Evolutionary conservation across 805 yeast genomes (phyloP).

Genomic region (Yarrowia deformans): DNA sequence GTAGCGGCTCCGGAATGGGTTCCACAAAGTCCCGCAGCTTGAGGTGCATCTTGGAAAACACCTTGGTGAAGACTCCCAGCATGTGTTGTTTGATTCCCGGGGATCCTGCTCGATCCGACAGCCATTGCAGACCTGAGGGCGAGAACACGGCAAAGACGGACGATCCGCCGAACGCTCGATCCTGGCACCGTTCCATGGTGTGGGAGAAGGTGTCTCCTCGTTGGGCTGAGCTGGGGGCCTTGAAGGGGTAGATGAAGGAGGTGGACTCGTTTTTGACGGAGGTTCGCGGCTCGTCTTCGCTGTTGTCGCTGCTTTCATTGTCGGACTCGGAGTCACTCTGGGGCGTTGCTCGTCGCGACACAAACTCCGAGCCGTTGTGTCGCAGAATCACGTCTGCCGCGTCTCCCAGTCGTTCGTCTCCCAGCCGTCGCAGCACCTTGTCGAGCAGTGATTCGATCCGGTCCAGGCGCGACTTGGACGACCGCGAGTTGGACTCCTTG

Average conservation of each 20-base stretch:
- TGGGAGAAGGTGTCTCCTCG: constrained; percentile 24
- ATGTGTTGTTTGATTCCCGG: constrained; percentile 27
- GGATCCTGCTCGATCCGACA: constrained; percentile 43
- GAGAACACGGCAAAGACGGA: constrained; percentile 53
- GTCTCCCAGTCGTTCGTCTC: constrained; percentile 26
- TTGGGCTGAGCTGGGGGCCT: constrained; percentile 9
- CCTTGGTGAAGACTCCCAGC: constrained; percentile 31
- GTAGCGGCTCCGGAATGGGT: constrained; percentile 35
- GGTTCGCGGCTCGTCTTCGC: constrained; percentile 14
- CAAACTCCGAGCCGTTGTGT: constrained; percentile 28
- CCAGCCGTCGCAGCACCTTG: constrained; percentile 33
- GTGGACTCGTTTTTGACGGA: constrained; percentile 22
- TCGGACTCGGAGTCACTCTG: constrained; percentile 22
- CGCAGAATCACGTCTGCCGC: constrained; percentile 23
- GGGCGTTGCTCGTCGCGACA: not conserved
- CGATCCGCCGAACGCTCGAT: constrained; percentile 7
- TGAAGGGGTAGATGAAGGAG: constrained; percentile 30
- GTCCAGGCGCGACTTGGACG: constrained; percentile 42
- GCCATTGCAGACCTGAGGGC: constrained; percentile 53
- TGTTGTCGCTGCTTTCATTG: constrained; percentile 1
- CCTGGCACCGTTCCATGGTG: constrained; percentile 31
- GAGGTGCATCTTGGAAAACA: constrained; percentile 25
- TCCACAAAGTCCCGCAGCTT: constrained; percentile 34
- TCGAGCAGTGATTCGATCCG: constrained; percentile 45
- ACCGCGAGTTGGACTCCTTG: constrained; percentile 21